Evolutionary conservation across 371 early-diverging fungal genomes (phyloP), one percentile per base, ranked within the genome.

Genomic region (Mucor sp.): DNA sequence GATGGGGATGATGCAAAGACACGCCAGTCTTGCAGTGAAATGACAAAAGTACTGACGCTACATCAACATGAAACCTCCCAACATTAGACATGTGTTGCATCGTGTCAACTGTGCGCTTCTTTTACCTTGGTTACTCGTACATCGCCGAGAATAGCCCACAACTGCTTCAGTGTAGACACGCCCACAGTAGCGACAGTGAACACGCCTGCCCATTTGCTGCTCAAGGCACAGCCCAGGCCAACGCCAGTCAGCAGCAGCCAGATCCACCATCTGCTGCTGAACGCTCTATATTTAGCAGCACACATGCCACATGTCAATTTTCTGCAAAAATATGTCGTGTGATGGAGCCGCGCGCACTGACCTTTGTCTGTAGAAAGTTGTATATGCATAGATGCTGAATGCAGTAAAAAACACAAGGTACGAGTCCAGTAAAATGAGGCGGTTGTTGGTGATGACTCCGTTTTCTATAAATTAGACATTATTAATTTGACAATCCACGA

Each of bases 151-250:
- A 95, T 75, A 33, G 89, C 77, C 99, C 99, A 99, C 15, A 98
- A 82, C 41, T 97, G 94, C n/a, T 87, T 77, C 47, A 95, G 58
- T 0, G 94, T 92, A 11, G 94, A 94, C 17, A 95, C 76, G 0
- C 97, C 97, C 60, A 99, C 81, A 3, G 91, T 79, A 4, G 91
- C 93, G 65, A 97, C 86, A 1, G 91, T 91, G 61, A 99, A 95
- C 28, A 98, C 77, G 1, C 97, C 99, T 35, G 97, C 95, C 94
- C 95, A 94, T 77, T 97, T 97, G 71, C 91, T 83, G 74, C 86
- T 87, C 6, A 80, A 74, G 6, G 91, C 78, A 47, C 90, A 79
- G 3, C 93, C 95, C 65, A 93, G 65, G 43, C 87, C 87, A 32
- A 91, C 44, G 1, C 95, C 95, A 3, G 94, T 93, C 48, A 85